These are phyloP conservation scores for Adiantum capillusveneris DNA, from an alignment of 75 land plant genomes.

Conservation along the genomic window DNA sequence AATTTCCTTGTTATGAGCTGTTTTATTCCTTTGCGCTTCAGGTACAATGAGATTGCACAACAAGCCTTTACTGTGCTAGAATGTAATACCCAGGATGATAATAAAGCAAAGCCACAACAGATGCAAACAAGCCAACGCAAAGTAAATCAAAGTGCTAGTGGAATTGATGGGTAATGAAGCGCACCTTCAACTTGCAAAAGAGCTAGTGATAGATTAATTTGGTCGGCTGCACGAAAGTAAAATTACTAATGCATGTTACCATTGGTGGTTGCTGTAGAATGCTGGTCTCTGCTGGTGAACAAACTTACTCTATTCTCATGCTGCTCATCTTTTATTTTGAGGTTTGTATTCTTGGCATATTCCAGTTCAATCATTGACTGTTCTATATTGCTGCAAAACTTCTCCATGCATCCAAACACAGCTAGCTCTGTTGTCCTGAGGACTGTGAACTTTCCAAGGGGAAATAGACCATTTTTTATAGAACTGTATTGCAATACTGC, in stretches of 20 bases:
- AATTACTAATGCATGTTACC: too few relatives aligned
- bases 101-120: constrained; percentile 9
- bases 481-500: too few relatives aligned
- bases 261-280: constrained; percentile 43
- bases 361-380: neutral
- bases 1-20: neutral
- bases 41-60: constrained; percentile 89
- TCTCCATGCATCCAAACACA: too few relatives aligned
- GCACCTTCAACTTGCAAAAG: neutral
- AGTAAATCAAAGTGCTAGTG: constrained; percentile 8
- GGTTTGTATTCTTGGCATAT: constrained; percentile 18
- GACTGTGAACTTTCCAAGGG: too few relatives aligned
- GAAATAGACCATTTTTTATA: too few relatives aligned
- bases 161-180: constrained; percentile 34
- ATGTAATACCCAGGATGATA: neutral
- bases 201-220: too few relatives aligned
- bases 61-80: constrained; percentile 49
- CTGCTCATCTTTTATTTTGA: constrained; percentile 60
- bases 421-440: too few relatives aligned
- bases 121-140: constrained; percentile 3
- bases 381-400: too few relatives aligned
- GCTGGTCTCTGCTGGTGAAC: constrained; percentile 63
- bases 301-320: constrained; percentile 58
- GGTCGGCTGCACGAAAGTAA: too few relatives aligned
- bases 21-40: constrained; percentile 5